phyloP scores from a whole-genome alignment of 129 eudicot genomes.

The Flaveria ramosissima region DNA sequence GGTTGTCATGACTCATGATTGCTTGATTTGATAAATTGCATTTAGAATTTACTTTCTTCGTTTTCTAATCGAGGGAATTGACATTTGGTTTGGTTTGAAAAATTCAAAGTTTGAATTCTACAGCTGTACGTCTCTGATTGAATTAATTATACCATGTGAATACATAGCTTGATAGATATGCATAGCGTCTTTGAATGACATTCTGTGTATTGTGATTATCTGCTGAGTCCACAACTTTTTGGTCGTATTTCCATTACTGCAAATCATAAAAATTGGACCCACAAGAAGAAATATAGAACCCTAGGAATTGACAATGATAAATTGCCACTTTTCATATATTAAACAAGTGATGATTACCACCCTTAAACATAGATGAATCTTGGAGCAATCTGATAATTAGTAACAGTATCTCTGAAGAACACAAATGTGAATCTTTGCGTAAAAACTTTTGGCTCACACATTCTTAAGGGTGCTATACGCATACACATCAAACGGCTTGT shows the following conservation, averaged over 20 bases:
- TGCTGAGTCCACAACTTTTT: neutral
- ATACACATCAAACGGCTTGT: no score
- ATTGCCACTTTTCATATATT: neutral
- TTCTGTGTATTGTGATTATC: constrained; percentile 24
- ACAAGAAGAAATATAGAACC: neutral
- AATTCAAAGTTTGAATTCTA: constrained; percentile 20
- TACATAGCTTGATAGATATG: neutral
- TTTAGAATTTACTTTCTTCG: constrained; percentile 4
- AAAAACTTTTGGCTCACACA: neutral
- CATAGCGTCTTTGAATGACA: constrained; percentile 23
- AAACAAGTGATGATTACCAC: neutral
- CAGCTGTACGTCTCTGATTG: constrained; percentile 35
- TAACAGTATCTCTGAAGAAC: neutral
- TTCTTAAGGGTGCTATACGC: no score
- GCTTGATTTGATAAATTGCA: constrained; percentile 13
- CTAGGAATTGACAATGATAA: neutral
- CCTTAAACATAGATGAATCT: constrained; percentile 2
- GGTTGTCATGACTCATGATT: constrained; percentile 38
- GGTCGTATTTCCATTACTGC: constrained; percentile 6
- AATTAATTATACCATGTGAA: constrained; percentile 18
- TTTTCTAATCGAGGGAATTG: constrained; percentile 4
- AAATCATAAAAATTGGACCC: constrained; percentile 16
- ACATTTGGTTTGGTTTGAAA: constrained; percentile 31
- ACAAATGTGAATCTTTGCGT: neutral
- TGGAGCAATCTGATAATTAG: neutral